These are phyloP conservation scores for Nakaseomyces delphensis DNA, from an alignment of 1,139 yeast species.

Conservation along the genomic window DNA sequence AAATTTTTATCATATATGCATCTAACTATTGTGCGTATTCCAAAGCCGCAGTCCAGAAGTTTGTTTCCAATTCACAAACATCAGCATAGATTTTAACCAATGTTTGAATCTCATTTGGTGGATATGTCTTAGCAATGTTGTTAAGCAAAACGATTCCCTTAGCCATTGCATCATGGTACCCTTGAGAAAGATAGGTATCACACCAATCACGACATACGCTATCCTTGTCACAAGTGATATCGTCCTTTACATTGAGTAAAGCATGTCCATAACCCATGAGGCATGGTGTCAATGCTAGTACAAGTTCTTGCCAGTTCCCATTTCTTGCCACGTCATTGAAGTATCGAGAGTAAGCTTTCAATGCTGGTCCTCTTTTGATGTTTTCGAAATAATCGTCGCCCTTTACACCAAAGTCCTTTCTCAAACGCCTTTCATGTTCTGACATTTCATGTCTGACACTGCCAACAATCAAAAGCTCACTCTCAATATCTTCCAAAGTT, in stretches of 20 bases:
- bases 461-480: conserved; percentile 45
- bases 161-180: conserved; percentile 45
- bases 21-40: conserved; percentile 10
- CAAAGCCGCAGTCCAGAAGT: conserved; percentile 50
- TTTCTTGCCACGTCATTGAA: conserved; percentile 44
- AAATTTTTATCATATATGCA: neutral
- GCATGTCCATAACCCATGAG: conserved; percentile 61
- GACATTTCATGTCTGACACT: conserved; percentile 50
- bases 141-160: conserved; percentile 46
- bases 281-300: conserved; percentile 69
- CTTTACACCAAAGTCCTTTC: conserved; percentile 37
- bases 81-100: conserved; percentile 50
- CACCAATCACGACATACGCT: conserved; percentile 49
- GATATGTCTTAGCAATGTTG: conserved; percentile 31
- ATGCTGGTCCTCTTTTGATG: conserved; percentile 47
- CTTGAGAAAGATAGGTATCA: conserved; percentile 48
- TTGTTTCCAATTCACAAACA: conserved; percentile 51
- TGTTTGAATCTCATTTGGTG: conserved; percentile 39
- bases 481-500: conserved; percentile 41
- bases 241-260: conserved; percentile 16
- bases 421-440: conserved; percentile 47
- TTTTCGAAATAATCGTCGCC: conserved; percentile 35
- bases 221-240: conserved; percentile 21
- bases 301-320: conserved; percentile 55
- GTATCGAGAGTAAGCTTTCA: conserved; percentile 52